A percentile compares a stretch with the other conserved stretches of the same genome.
Conservation (phyloP, 2,329 filamentous ascomycete genomes). For the Talaromyces amestolkiae region DNA sequence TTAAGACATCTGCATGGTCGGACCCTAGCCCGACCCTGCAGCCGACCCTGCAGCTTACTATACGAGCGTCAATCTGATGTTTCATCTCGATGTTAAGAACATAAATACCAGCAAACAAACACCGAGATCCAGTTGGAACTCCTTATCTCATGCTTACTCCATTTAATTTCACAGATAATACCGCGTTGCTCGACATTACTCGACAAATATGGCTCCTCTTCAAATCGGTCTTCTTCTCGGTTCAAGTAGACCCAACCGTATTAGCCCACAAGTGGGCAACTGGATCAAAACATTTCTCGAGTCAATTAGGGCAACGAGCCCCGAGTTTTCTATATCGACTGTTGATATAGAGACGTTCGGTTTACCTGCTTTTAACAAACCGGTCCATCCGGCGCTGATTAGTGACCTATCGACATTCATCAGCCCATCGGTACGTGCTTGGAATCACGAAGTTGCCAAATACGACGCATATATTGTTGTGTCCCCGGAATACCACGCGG, state of each 20-base stretch:
- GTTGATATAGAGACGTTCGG: neutral
- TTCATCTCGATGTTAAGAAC: neutral
- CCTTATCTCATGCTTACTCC: neutral
- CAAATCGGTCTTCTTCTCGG: conserved; percentile 8
- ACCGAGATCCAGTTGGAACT: neutral
- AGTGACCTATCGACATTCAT: conserved; percentile 4
- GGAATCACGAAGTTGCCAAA: conserved; percentile 5
- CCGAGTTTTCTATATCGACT: conserved; percentile 1
- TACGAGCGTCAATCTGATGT: neutral
- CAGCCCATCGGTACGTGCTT: neutral
- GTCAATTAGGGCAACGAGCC: neutral
- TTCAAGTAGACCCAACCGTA: conserved; percentile 1
- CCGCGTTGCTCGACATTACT: neutral
- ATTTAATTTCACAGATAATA: neutral
- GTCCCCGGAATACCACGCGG: conserved; percentile 4
- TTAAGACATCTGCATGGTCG: neutral
- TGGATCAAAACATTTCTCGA: conserved; percentile 6
- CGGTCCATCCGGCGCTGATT: neutral
- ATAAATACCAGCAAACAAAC: conserved; percentile 4
- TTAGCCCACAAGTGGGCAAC: conserved; percentile 2
- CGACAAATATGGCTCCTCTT: conserved; percentile 3
- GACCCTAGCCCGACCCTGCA: neutral
- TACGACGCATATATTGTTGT: conserved; percentile 12
- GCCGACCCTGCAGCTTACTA: neutral
- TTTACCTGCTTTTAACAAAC: neutral